These are phyloP conservation scores for Purshia tridentata DNA, from an alignment of 306 rosid species.

Conservation along the genomic window DNA sequence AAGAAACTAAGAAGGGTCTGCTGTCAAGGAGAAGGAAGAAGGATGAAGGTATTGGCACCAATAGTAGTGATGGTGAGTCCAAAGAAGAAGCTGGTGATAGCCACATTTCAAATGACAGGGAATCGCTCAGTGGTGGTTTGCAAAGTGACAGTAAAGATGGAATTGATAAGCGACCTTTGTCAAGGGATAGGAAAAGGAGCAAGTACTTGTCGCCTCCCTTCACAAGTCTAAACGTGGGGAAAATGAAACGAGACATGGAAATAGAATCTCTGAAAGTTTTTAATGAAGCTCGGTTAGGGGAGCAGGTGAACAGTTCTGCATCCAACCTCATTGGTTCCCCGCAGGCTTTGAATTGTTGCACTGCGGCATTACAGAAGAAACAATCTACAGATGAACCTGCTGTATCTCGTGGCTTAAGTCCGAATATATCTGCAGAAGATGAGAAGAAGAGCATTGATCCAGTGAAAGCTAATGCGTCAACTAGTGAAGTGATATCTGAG, in stretches of 20 bases:
- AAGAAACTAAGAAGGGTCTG: background rate
- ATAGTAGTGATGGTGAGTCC: constrained; percentile 17
- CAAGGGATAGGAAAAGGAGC: constrained; percentile 79
- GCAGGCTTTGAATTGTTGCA: constrained; percentile 18
- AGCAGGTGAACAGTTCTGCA: constrained; percentile 26
- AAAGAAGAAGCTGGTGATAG: constrained; percentile 21
- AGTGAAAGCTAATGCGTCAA: constrained; percentile 37
- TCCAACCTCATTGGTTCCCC: constrained; percentile 27
- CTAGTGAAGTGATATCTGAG: constrained; percentile 41
- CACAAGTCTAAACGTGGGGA: constrained; percentile 31
- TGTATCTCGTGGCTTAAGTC: constrained; percentile 27
- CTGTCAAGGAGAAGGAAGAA: constrained; percentile 28
- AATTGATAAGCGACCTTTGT: constrained; percentile 31
- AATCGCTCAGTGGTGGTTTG: background rate
- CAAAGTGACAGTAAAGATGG: constrained; percentile 22
- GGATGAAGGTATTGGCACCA: constrained; percentile 20
- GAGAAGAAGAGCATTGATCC: constrained; percentile 40
- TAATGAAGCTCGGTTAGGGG: constrained; percentile 24
- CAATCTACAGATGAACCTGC: constrained; percentile 18
- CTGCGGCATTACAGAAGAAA: constrained; percentile 30
- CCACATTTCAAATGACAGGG: constrained; percentile 5
- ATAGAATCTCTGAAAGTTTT: constrained; percentile 24
- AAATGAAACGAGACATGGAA: constrained; percentile 27
- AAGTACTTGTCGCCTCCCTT: constrained; percentile 89
- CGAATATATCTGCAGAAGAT: constrained; percentile 30